These are phyloP conservation scores for Populus euphratica DNA, from an alignment of 345 rosid species.

Conservation along the genomic window DNA sequence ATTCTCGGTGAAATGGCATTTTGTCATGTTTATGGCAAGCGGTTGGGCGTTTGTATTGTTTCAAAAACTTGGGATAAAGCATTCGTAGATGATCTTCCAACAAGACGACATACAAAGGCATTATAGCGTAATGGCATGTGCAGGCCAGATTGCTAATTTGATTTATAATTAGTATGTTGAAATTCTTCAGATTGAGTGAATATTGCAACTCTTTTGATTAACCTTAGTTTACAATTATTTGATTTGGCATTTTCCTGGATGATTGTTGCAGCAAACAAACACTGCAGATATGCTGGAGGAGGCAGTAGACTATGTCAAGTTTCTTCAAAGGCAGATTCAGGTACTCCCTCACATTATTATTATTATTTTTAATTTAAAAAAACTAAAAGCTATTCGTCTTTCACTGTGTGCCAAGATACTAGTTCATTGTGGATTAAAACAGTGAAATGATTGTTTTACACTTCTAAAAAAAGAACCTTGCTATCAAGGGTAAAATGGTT, in stretches of 20 bases:
- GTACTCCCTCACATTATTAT: constrained; percentile 28
- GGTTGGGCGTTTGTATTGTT: neutral
- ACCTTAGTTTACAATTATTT: neutral
- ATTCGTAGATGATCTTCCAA: neutral
- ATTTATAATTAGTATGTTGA: neutral
- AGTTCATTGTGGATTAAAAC: too few species aligned
- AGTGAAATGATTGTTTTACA: too few species aligned
- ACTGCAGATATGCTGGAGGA: constrained; percentile 89
- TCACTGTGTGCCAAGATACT: too few species aligned
- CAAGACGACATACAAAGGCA: neutral
- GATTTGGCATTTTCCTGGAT: constrained; percentile 1
- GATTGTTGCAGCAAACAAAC: constrained; percentile 69
- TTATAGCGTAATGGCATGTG: neutral
- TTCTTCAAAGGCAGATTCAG: constrained; percentile 76
- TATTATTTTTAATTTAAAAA: neutral
- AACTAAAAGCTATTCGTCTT: too few species aligned
- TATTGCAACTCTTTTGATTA: neutral
- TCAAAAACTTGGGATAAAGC: neutral
- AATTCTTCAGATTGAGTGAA: neutral
- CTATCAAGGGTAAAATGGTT: too few species aligned
- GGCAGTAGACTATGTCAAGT: constrained; percentile 74
- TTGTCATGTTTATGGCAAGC: neutral
- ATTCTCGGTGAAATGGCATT: neutral
- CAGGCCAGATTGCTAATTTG: neutral
- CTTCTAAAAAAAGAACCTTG: too few species aligned